Base-by-base conservation (phyloP, 352 stramenopile genomes). In the Phytophthora multivora region DNA sequence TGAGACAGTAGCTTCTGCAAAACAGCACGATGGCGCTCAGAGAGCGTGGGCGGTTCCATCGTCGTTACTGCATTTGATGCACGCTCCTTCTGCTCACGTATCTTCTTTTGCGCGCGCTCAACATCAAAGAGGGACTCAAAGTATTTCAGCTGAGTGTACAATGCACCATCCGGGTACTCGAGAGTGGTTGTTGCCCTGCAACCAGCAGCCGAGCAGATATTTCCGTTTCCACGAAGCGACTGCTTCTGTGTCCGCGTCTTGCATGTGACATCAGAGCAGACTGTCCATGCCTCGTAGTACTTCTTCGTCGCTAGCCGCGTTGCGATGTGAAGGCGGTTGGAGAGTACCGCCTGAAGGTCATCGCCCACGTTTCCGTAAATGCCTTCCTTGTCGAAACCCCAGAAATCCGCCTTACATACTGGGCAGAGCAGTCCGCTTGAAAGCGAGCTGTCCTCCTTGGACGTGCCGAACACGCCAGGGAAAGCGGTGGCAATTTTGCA, bases 71-170 rank as follows among this genome's bases (percentile, higher is more conserved):
- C 63, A 21, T 48, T 51, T 46, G 33, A 64, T 51, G 51, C 55
- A 41, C 71, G 72, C 21, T 75, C 67, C 33, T 94, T 80, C 62
- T 97, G 71, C 36, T 89, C 85, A 50, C 72, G 55, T 26, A 91
- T 80, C 46, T 90, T 96, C 46, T 88, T 88, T 71, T 97, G 72
- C 8, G 88, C 90, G 25, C 89, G 95, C 16, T 97, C 82, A 11
- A 97, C 61, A 71, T 99, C 93, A 54, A 99, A 99, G 8, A 99
- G 83, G 21, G 91, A 92, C 69, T 98, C 93, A 53, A 98, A 96
- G 66, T 97, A 99, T 73, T 99, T 99, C 41, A 99, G 86, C 70
- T 99, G 97, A 16, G 90, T 99, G 61, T 99, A 97, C 18, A 99
- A 73, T 15, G 80, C 76, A 46, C 79, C 86, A 64, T 98, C 95